Evolutionary conservation across 2,329 filamentous ascomycete genomes (phyloP).

Genomic region (Curvularia hawaiiensis): DNA sequence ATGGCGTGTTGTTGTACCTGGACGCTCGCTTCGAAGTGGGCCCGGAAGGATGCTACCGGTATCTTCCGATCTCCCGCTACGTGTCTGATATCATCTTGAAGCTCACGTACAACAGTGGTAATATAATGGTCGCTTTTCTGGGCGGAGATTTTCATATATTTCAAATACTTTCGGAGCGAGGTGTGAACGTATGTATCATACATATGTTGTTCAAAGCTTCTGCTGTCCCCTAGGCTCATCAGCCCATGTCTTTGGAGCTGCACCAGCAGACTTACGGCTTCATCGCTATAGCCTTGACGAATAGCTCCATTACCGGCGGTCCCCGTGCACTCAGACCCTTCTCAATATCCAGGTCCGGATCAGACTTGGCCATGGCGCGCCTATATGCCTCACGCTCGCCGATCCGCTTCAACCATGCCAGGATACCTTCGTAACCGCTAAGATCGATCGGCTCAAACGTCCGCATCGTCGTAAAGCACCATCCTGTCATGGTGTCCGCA

Average conservation of each 20-base stretch:
- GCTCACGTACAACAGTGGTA: slow-evolving; percentile 6
- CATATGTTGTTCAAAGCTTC: neutral
- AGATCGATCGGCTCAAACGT: slow-evolving; percentile 54
- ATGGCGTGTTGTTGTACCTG: slow-evolving; percentile 30
- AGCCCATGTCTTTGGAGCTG: slow-evolving; percentile 7
- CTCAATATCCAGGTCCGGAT: slow-evolving; percentile 51
- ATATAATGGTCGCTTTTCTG: neutral
- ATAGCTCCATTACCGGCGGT: slow-evolving; percentile 24
- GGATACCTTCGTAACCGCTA: slow-evolving; percentile 37
- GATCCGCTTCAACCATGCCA: slow-evolving; percentile 37
- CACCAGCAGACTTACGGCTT: slow-evolving; percentile 26
- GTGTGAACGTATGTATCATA: neutral
- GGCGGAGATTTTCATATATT: neutral
- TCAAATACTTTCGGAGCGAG: neutral
- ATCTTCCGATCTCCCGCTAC: slow-evolving; percentile 10
- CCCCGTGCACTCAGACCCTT: slow-evolving; percentile 36
- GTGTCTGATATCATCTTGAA: neutral
- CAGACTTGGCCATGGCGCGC: slow-evolving; percentile 62
- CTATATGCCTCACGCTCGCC: slow-evolving; percentile 37
- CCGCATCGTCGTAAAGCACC: slow-evolving; percentile 65
- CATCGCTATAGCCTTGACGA: slow-evolving; percentile 29
- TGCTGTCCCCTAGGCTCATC: slow-evolving; percentile 6
- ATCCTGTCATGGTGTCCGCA: slow-evolving; percentile 69
- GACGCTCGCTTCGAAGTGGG: slow-evolving; percentile 19
- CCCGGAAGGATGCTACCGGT: slow-evolving; percentile 16